These are phyloP conservation scores for Solidago caesia DNA, from an alignment of 129 eudicot species.

Conservation along the genomic window DNA sequence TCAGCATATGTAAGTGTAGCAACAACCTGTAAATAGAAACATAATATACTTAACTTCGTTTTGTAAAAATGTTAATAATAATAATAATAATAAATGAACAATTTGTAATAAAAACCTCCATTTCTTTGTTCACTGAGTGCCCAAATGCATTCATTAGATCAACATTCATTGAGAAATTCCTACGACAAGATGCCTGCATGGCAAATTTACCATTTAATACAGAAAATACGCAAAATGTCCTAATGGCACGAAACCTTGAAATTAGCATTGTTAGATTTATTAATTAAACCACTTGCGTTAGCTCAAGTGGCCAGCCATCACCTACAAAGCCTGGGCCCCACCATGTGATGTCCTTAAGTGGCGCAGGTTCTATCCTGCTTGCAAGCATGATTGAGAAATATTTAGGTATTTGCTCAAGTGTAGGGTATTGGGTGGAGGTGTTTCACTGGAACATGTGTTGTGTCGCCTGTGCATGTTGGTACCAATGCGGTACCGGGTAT, in stretches of 20 bases:
- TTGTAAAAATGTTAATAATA: background rate
- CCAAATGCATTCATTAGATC: conserved; percentile 58
- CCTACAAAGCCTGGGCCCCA: too few species aligned
- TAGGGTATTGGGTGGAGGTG: too few species aligned
- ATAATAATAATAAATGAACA: background rate
- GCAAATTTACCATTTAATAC: background rate
- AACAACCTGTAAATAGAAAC: conserved; percentile 55
- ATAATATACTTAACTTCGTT: background rate
- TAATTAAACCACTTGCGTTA: too few species aligned
- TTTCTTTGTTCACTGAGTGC: conserved; percentile 53
- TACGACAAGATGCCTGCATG: conserved; percentile 74
- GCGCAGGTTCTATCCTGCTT: too few species aligned
- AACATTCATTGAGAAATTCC: conserved; percentile 70
- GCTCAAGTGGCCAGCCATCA: too few species aligned
- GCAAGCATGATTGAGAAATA: too few species aligned
- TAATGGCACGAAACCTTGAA: conserved; percentile 9
- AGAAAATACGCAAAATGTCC: background rate
- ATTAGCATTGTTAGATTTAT: conserved; percentile 1
- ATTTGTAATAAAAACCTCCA: conserved; percentile 55
- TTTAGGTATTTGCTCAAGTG: too few species aligned
- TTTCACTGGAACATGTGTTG: too few species aligned
- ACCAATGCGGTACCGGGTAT: too few species aligned
- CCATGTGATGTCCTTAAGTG: too few species aligned
- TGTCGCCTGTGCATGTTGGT: too few species aligned
- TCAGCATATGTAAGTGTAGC: conserved; percentile 80